Evolutionary conservation across 306 rosid species (phyloP), one percentile per base, ranked within the genome.

Genomic region (Acacia acuminata): DNA sequence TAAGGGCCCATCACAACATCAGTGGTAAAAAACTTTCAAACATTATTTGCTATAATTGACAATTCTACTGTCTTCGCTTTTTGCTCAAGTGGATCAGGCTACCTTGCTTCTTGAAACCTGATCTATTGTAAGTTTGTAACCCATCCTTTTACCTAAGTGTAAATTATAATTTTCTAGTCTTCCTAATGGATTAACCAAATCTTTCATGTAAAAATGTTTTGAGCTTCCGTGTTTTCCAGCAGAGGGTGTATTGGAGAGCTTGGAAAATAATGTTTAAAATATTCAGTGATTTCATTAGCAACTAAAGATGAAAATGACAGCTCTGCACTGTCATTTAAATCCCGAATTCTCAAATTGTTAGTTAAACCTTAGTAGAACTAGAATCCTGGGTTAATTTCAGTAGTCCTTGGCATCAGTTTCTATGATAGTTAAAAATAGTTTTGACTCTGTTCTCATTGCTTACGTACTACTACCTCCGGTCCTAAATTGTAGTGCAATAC

Each of bases 181-280:
- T 69, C 44, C 22, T 32, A 48, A 61, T 42, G 43, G 48, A 77
- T 61, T 58, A 48, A 83, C 13, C 11, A 40, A 56, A 44, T 76
- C 77, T 82, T 76, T 67, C n/a, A 32, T 32, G 22, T 65, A 47
- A 20, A 68, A 68, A 63, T 45, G 53, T 77, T 60, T 20, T 32
- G 58, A 42, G 77, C 27, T 79, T 79, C 74, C 38, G 13, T 61
- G 42, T 9, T 42, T 71, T 60, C 72, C 20, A 5, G 63, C 22
- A 71, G n/a, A 27, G 82, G 71, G 50, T 79, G 51, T 32, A 36
- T 42, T 58, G 25, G 24, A 60, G 42, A 32, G 50, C 71, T 17
- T 14, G 71, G 45, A 56, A 71, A 7, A 40, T 8, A 67, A 67
- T 3, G 16, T 68, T n/a, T 19, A 1, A 38, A 20, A 19, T 68